Percentiles rank a stretch among this genome's conserved stretches.
These are phyloP conservation scores for Berberis vulgaris DNA, from an alignment of 164 flowering plant species.

Conservation along the genomic window DNA sequence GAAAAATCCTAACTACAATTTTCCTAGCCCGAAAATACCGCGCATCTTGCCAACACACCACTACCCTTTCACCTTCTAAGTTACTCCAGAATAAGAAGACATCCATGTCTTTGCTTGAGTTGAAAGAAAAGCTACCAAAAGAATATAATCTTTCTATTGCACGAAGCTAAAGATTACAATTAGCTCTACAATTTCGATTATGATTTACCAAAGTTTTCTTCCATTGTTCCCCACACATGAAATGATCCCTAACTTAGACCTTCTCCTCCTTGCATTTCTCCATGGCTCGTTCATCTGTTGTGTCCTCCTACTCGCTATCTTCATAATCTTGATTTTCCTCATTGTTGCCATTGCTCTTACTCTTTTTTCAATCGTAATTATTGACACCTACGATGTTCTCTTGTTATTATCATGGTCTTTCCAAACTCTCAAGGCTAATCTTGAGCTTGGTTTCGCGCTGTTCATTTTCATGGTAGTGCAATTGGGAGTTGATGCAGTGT, in stretches of 20 bases:
- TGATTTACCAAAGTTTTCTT: too few relatives aligned
- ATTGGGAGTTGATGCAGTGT: background rate
- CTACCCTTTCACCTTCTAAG: too few relatives aligned
- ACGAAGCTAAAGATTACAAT: too few relatives aligned
- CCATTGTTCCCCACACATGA: too few relatives aligned
- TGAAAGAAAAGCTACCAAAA: too few relatives aligned
- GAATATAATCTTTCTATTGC: too few relatives aligned
- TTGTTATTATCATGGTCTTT: background rate
- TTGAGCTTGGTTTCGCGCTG: constrained; percentile 7
- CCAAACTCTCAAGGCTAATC: constrained; percentile 2
- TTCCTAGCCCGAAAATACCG: too few relatives aligned
- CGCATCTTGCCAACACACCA: too few relatives aligned
- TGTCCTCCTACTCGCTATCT: constrained; percentile 1
- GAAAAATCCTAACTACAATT: too few relatives aligned
- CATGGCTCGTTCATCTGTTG: constrained; percentile 10
- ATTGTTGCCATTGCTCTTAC: background rate
- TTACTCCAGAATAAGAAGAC: too few relatives aligned
- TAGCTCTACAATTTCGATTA: too few relatives aligned
- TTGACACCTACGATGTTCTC: constrained; percentile 1
- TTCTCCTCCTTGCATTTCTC: constrained; percentile 7
- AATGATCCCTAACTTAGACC: constrained; percentile 7
- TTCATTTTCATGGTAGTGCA: background rate
- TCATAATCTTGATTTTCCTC: constrained; percentile 1
- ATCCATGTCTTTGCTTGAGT: too few relatives aligned
- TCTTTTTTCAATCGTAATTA: background rate